phyloP scores from a whole-genome alignment of 768 basidiomycete species.

The Leucocoprinus leucothites region DNA sequence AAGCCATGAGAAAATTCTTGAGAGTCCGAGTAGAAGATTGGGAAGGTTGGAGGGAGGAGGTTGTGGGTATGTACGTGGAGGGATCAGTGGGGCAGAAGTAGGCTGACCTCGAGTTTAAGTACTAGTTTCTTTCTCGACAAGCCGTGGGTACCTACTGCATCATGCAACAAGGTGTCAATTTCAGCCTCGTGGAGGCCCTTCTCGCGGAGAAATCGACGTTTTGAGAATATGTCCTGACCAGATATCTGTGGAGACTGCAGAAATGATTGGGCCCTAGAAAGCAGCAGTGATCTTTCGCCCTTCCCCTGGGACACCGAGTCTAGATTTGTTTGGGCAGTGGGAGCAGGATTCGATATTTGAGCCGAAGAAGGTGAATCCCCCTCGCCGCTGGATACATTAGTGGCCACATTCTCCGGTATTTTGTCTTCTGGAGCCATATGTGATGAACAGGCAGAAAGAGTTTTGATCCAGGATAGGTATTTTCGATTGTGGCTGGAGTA shows the following conservation, averaged over 20 bases:
- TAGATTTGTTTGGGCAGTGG: neutral
- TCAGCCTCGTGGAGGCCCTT: conserved; percentile 67
- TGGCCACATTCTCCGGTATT: neutral
- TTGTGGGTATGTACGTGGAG: conserved; percentile 72
- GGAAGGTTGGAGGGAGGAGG: conserved; percentile 69
- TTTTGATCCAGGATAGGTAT: neutral
- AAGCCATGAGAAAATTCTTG: conserved; percentile 64
- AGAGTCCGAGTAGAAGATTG: conserved; percentile 57
- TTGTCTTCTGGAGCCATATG: neutral
- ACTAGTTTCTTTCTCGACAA: neutral
- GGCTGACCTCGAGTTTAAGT: conserved; percentile 21
- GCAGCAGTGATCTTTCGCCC: conserved; percentile 37
- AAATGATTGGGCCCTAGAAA: conserved; percentile 60
- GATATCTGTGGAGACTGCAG: conserved; percentile 63
- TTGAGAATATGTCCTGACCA: conserved; percentile 51
- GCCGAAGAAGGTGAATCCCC: no score
- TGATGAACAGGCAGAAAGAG: neutral
- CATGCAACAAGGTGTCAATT: conserved; percentile 54
- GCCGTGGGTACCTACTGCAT: conserved; percentile 41
- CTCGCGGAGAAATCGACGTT: conserved; percentile 63
- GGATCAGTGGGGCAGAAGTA: conserved; percentile 45
- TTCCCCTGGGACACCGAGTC: neutral
- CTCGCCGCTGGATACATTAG: neutral
- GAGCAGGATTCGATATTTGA: no score
- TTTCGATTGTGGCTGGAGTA: no score